Evolutionary conservation across 164 flowering plant species (phyloP), one percentile per base, ranked within the genome.

Genomic region (Cinnamomum micranthum): DNA sequence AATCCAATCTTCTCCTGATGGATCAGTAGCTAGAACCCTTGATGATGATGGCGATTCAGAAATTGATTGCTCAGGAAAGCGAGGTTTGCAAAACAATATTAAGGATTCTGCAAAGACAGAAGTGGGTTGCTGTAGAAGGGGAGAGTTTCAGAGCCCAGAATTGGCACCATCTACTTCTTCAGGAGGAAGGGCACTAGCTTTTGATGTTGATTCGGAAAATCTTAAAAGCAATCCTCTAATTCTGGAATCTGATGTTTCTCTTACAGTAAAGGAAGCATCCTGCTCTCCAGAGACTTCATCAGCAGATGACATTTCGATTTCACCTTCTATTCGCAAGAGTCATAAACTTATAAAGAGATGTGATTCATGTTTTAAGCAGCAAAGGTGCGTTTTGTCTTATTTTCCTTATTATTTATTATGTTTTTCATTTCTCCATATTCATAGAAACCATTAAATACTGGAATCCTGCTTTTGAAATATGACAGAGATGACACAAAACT

Each of bases 231-330:
- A 70, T 13, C 2, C 55, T 28, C 20, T 52, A 55, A 74, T 76
- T 69, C 27, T 74, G 72, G 78, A 75, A 75, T 68, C 79, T 76
- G 83, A 77, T 82, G 77, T 60, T 71, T 68, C 82, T 73, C 76
- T 19, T 23, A 24, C 68, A 55, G 77, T 13, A 76, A 76, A 71
- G 17, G 25, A 20, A 33, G 51, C 24, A 19, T 27, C 63, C 65
- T 58, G 33, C n/a, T 19, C 13, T 22, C n/a, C 15, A 27, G 65
- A 52, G 50, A 20, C 64, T 71, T 71, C 74, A 22, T 47, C 52
- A 4, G 14, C 25, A 12, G 50, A 17, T 50, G 47, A 4, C 27
- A n/a, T 25, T 27, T 4, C 50, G 2, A 31, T 25, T 58, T 60
- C 65, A 28, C 50, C 50, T 4, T 31, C 47, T 17, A 15, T 20